Evolutionary conservation across 495 filamentous ascomycete species (phyloP).

Genomic region (Aspergillus biplanus): DNA sequence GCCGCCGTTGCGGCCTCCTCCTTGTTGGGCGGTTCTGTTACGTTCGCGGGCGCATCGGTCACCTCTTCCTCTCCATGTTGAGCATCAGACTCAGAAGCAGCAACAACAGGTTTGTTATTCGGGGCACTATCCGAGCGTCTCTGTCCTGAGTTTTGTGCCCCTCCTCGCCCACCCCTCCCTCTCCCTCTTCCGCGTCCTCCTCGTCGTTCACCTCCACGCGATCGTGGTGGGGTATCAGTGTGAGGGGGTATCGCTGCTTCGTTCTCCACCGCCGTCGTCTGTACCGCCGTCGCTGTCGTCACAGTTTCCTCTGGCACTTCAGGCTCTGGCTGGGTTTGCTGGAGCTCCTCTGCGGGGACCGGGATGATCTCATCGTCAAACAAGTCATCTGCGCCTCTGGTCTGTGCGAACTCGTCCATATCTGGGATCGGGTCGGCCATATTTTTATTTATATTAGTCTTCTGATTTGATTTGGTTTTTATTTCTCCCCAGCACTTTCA

Average conservation of each 20-base stretch:
- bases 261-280: constrained; percentile 23
- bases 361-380: constrained; percentile 77
- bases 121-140: constrained; percentile 30
- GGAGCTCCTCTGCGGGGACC: constrained; percentile 42
- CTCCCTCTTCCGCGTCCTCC: constrained; percentile 36
- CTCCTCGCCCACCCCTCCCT: background rate
- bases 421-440: constrained; percentile 30
- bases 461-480: background rate
- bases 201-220: constrained; percentile 41
- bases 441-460: constrained; percentile 1
- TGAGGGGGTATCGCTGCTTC: constrained; percentile 17
- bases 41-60: constrained; percentile 24
- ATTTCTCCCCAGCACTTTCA: constrained; percentile 5
- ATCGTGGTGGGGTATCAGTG: constrained; percentile 32
- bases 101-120: constrained; percentile 26
- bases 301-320: constrained; percentile 21
- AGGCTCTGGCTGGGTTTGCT: constrained; percentile 35
- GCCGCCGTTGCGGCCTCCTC: constrained; percentile 24
- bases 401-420: constrained; percentile 65
- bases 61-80: constrained; percentile 20
- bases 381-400: constrained; percentile 66
- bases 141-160: constrained; percentile 37
- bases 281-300: constrained; percentile 15
- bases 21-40: constrained; percentile 28
- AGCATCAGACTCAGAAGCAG: constrained; percentile 22